Conservation (phyloP, 352 stramenopile genomes). For the Pythium sukuiense region DNA sequence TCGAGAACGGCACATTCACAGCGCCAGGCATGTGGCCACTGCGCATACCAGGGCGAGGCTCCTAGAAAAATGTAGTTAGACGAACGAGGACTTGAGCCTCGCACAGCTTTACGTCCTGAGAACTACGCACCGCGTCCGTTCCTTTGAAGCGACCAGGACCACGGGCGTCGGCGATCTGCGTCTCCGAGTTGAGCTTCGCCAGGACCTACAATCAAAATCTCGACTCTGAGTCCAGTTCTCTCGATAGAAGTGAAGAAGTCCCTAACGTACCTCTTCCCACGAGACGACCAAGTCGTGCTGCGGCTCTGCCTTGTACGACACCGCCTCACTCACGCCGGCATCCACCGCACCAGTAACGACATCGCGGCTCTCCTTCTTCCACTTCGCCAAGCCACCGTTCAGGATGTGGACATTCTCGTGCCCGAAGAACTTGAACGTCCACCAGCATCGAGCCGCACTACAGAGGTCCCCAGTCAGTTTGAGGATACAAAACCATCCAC, state of each 20-base stretch:
- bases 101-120: not conserved
- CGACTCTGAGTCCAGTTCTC: too few relatives aligned
- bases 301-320: slow-evolving; percentile 48
- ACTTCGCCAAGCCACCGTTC: slow-evolving; percentile 75
- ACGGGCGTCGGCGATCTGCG: slow-evolving; percentile 91
- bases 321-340: slow-evolving; percentile 24
- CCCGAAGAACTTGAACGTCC: slow-evolving; percentile 90
- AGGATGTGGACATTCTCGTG: slow-evolving; percentile 87
- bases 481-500: too few relatives aligned
- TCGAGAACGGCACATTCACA: slow-evolving; percentile 90
- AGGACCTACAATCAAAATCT: slow-evolving; percentile 35
- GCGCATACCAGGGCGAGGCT: slow-evolving; percentile 90
- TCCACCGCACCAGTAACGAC: slow-evolving; percentile 36
- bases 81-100: not conserved
- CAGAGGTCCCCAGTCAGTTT: too few relatives aligned
- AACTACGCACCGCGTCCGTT: slow-evolving; percentile 62
- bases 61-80: slow-evolving; percentile 33
- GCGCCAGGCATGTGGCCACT: slow-evolving; percentile 91
- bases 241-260: not conserved
- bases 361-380: slow-evolving; percentile 60
- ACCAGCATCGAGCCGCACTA: slow-evolving; percentile 82
- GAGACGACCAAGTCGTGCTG: slow-evolving; percentile 52
- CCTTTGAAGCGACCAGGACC: slow-evolving; percentile 85
- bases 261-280: slow-evolving; percentile 46
- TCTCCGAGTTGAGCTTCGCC: slow-evolving; percentile 54